phyloP scores from a whole-genome alignment of 805 yeast genomes.

The Wickerhamiella azymoides region DNA sequence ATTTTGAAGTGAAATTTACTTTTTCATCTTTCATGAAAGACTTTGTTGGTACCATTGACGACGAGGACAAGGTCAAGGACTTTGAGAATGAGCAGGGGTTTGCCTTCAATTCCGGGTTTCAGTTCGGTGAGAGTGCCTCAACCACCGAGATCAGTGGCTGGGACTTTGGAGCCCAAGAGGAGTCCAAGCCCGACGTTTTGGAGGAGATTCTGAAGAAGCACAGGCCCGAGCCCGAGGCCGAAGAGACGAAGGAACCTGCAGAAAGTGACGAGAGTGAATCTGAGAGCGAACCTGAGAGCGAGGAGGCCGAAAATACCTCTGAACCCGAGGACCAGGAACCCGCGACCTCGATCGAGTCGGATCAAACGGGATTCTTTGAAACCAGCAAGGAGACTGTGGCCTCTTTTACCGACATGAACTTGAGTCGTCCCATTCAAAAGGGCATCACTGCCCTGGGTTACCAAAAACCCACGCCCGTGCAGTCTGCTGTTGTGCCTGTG shows the following conservation, averaged over 20 bases:
- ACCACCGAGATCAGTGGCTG: conserved; percentile 43
- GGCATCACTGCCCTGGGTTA: conserved; percentile 74
- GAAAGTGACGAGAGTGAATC: conserved; percentile 30
- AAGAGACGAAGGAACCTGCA: conserved; percentile 25
- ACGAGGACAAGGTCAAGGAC: conserved; percentile 17
- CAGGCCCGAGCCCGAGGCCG: conserved; percentile 55
- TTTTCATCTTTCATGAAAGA: conserved; percentile 8
- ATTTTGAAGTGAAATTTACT: too few relatives aligned
- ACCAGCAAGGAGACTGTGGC: conserved; percentile 31
- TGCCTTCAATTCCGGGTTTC: conserved; percentile 54
- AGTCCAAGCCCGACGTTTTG: conserved; percentile 56
- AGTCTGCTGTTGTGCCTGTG: conserved; percentile 83
- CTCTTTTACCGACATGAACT: conserved; percentile 60
- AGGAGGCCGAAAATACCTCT: conserved; percentile 17
- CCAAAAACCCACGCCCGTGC: conserved; percentile 85
- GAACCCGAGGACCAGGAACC: conserved; percentile 25
- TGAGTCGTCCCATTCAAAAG: conserved; percentile 82
- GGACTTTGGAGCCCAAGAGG: conserved; percentile 54
- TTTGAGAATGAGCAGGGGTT: conserved; percentile 32
- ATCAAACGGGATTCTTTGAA: conserved; percentile 25
- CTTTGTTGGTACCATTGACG: conserved; percentile 18
- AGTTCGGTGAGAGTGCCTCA: conserved; percentile 34
- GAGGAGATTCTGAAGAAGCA: conserved; percentile 78
- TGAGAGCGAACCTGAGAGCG: conserved; percentile 33
- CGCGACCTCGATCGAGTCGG: conserved; percentile 21